Evolutionary conservation across 208 protist genomes (phyloP).

Genomic region (Jaenimonas drosophilae): DNA sequence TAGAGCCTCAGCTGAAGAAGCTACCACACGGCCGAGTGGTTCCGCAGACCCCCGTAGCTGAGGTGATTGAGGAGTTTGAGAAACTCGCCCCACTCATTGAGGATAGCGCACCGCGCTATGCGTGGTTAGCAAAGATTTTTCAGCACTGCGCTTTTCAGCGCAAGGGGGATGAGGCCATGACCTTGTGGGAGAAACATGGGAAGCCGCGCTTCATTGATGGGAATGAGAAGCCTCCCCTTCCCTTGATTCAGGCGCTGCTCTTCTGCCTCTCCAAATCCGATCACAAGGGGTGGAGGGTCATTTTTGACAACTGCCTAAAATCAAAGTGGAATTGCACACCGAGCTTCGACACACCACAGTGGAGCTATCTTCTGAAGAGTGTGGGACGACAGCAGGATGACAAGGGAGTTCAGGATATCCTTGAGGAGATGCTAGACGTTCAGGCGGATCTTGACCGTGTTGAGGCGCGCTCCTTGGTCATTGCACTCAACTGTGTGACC

Average conservation of each 20-base stretch:
- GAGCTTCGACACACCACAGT: conserved; percentile 70
- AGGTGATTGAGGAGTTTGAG: conserved; percentile 72
- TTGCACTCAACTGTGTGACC: conserved; percentile 70
- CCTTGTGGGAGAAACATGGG: conserved; percentile 59
- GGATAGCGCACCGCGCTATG: conserved; percentile 47
- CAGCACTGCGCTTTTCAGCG: conserved; percentile 81
- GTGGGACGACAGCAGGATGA: conserved; percentile 72
- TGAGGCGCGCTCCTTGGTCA: conserved; percentile 59
- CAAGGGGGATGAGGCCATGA: conserved; percentile 47
- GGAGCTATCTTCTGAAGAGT: conserved; percentile 78
- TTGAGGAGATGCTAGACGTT: conserved; percentile 85
- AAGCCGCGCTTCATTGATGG: conserved; percentile 46
- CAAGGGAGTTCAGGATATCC: conserved; percentile 43
- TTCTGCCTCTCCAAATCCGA: conserved; percentile 74
- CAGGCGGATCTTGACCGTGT: conserved; percentile 80
- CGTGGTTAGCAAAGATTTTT: conserved; percentile 78
- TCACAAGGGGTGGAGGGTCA: conserved; percentile 42
- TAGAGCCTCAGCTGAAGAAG: conserved; percentile 76
- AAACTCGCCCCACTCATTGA: conserved; percentile 54
- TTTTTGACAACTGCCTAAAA: conserved; percentile 74
- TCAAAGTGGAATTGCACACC: conserved; percentile 81
- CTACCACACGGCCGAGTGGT: conserved; percentile 68
- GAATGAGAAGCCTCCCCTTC: conserved; percentile 36
- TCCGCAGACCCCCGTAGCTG: conserved; percentile 54
- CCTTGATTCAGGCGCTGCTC: conserved; percentile 68